Conservation (phyloP, 140 eudicot genomes). For the Senecio squalidus region DNA sequence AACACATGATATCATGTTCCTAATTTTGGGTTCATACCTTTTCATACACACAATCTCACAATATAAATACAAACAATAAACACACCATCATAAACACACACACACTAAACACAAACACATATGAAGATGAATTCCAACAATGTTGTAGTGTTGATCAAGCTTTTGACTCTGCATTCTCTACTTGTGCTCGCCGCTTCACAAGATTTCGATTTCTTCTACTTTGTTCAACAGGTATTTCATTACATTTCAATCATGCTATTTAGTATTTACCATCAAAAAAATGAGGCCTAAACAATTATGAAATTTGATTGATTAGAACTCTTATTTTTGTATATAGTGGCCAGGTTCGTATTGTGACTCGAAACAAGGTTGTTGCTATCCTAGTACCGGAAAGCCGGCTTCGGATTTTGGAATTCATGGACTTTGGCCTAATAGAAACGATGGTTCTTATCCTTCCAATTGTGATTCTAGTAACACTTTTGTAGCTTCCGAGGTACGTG, state of each 20-base stretch:
- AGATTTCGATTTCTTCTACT: conserved; percentile 39
- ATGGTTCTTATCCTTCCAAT: conserved; percentile 46
- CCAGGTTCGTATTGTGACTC: conserved; percentile 47
- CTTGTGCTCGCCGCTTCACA: conserved; percentile 28
- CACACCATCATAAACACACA: not conserved
- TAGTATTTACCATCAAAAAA: no score
- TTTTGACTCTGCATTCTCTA: conserved; percentile 21
- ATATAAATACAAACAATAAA: conserved; percentile 15
- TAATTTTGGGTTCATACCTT: conserved; percentile 15
- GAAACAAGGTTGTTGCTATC: conserved; percentile 37
- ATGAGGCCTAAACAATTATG: not conserved
- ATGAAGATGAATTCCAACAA: not conserved
- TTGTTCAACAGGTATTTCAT: conserved; percentile 40
- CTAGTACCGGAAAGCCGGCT: conserved; percentile 52
- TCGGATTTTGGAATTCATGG: conserved; percentile 48
- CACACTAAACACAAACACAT: not conserved
- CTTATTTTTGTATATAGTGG: conserved; percentile 46
- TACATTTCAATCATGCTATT: no score
- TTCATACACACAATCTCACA: conserved; percentile 8
- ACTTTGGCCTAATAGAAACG: conserved; percentile 44
- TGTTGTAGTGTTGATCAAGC: conserved; percentile 3
- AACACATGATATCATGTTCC: not conserved
- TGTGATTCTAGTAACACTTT: no score
- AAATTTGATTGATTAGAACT: not conserved
- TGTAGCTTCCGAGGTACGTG: conserved; percentile 37